These are phyloP conservation scores for Zizania palustris DNA, from an alignment of 202 grass and related monocot genomes.

Conservation along the genomic window DNA sequence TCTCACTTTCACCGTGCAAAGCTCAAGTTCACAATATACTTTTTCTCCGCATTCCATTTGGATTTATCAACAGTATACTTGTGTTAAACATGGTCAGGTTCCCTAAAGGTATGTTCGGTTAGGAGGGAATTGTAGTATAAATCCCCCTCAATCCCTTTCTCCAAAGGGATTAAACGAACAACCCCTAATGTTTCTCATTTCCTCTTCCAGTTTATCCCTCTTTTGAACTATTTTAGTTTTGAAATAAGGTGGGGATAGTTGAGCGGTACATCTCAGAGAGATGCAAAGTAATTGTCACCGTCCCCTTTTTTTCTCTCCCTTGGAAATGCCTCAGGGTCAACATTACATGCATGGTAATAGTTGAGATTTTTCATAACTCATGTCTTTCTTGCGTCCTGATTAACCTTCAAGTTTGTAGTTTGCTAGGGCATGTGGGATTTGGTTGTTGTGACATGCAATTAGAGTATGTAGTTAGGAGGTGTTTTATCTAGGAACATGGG, in stretches of 20 bases:
- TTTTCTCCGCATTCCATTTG: background rate
- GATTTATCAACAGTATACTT: background rate
- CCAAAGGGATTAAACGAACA: too few relatives aligned
- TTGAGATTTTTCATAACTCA: constrained; percentile 2
- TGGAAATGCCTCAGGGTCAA: constrained; percentile 24
- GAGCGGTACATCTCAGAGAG: constrained; percentile 45
- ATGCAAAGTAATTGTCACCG: constrained; percentile 27
- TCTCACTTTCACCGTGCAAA: constrained; percentile 9
- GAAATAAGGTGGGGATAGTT: constrained; percentile 37
- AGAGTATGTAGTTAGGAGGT: too few relatives aligned
- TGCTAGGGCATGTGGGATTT: too few relatives aligned
- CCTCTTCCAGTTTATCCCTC: constrained; percentile 15
- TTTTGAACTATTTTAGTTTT: background rate
- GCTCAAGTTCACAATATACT: background rate
- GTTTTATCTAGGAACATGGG: too few relatives aligned
- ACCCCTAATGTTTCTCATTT: background rate
- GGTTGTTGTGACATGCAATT: too few relatives aligned
- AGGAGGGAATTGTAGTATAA: too few relatives aligned
- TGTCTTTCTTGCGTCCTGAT: constrained; percentile 11
- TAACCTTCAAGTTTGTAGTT: too few relatives aligned
- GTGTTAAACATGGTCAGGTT: background rate
- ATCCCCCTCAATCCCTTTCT: too few relatives aligned
- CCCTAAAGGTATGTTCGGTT: too few relatives aligned
- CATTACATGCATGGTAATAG: background rate
- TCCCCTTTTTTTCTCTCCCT: background rate